phyloP scores from a whole-genome alignment of 208 protist species.

The Vickermania spadyakhi region DNA sequence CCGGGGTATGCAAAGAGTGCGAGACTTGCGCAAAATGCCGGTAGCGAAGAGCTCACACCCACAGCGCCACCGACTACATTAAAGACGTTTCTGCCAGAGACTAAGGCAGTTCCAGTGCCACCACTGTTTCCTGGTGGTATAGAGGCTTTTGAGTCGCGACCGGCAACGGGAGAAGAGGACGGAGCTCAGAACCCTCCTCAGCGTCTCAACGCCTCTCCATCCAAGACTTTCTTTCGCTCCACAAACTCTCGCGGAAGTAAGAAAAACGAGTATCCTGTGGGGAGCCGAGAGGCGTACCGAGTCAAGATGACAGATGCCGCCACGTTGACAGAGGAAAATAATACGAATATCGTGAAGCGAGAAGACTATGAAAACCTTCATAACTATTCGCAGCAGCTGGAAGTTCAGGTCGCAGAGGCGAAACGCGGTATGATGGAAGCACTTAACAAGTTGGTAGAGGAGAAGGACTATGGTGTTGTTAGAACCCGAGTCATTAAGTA shows the following conservation, averaged over 20 bases:
- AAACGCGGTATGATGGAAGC: slow-evolving; percentile 20
- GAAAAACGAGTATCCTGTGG: neutral
- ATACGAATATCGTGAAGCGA: slow-evolving; percentile 29
- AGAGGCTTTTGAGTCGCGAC: neutral
- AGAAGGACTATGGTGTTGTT: slow-evolving; percentile 40
- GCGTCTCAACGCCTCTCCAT: neutral
- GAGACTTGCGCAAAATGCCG: slow-evolving; percentile 1
- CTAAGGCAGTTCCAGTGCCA: neutral
- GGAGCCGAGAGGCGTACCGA: slow-evolving; percentile 7
- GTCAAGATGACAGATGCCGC: slow-evolving; percentile 41
- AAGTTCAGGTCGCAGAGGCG: slow-evolving; percentile 48
- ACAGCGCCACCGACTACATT: neutral
- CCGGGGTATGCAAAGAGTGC: slow-evolving; percentile 36
- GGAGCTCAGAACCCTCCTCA: neutral
- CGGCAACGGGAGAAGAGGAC: neutral
- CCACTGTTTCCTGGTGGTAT: neutral
- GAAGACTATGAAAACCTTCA: slow-evolving; percentile 37
- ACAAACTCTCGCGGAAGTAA: neutral
- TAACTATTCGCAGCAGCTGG: slow-evolving; percentile 19
- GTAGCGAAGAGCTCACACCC: neutral
- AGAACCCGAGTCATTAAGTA: slow-evolving; percentile 63
- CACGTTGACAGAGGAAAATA: slow-evolving; percentile 72
- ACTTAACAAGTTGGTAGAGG: slow-evolving; percentile 35
- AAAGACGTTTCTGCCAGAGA: neutral
- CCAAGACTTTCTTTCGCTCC: neutral